Conservation (phyloP, 495 filamentous ascomycete genomes). For the Podospora pseudocomata region DNA sequence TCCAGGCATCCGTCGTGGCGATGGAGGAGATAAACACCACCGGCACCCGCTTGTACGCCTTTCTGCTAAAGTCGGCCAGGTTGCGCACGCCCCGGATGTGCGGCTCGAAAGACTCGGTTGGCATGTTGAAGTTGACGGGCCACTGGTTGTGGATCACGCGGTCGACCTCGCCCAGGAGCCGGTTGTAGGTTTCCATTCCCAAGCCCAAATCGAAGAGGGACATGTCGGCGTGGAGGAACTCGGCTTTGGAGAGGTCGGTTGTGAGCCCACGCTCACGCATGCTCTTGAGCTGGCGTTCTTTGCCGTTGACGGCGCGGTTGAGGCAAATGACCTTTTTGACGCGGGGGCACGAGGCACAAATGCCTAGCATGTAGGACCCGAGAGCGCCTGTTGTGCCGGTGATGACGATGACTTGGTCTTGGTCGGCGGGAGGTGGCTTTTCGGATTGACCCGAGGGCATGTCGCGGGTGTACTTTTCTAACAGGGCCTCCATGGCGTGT, state of each 20-base stretch:
- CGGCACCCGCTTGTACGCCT: constrained; percentile 42
- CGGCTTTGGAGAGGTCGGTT: constrained; percentile 38
- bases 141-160: constrained; percentile 61
- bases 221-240: constrained; percentile 51
- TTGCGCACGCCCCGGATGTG: constrained; percentile 52
- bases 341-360: constrained; percentile 33
- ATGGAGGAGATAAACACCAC: constrained; percentile 57
- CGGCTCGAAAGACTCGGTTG: constrained; percentile 53
- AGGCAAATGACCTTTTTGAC: constrained; percentile 54
- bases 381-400: constrained; percentile 60
- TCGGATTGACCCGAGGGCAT: constrained; percentile 26
- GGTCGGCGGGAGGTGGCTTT: constrained; percentile 34
- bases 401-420: constrained; percentile 47
- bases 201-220: constrained; percentile 47
- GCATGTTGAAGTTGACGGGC: constrained; percentile 60
- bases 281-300: constrained; percentile 29
- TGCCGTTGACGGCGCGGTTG: constrained; percentile 47
- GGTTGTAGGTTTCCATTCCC: constrained; percentile 31
- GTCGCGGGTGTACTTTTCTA: constrained; percentile 39
- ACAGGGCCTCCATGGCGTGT: constrained; percentile 32
- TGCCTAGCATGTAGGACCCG: constrained; percentile 54
- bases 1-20: constrained; percentile 39
- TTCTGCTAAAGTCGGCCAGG: constrained; percentile 49
- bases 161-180: constrained; percentile 39
- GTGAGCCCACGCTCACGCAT: constrained; percentile 36